Base-by-base conservation (phyloP, 169 alveolate species). In the Theileria annulata region DNA sequence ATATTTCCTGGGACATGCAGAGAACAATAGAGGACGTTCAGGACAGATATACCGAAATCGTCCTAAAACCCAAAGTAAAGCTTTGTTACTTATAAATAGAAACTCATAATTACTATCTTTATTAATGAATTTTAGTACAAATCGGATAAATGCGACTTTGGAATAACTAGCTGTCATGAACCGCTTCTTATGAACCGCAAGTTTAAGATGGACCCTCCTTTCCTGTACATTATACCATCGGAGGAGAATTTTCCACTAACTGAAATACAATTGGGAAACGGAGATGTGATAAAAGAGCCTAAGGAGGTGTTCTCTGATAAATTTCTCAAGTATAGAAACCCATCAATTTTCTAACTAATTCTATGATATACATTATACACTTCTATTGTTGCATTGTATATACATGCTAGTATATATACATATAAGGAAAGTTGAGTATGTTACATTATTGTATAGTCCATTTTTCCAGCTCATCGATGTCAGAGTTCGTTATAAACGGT, bases 1-100 rank as follows among this genome's bases (percentile, higher is more conserved):
- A 93, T 75, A 86, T 93, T 33, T 92, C 96, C 17, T 93, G 96
- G 96, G 94, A 93, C 72, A 88, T 93, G 96, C 95, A 93, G 85
- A 66, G 96, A 23, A 88, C 92, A 21, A 82, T 87, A 49, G 94
- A 88, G 54, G 96, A 93, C 31, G 94, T 92, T 33, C 96, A 83
- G 77, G 82, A 88, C 62, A 76, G 94, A 63, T 93, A 92, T 73
- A 49, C 79, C 25, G 87, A 91, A 47, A 75, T 85, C 64, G 84
- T 72, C 37, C 71, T 82, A 23, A 88, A 86, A 42, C 91, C 93
- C 23, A 80, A 88, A 90, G 93, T 87, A 10, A 54, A 27, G 8
- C 8, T 35, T 35, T 35, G 8, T 8, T 35, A 35, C 3, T 5
- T 35, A 28, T 30, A n/a, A 25, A 60, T 15, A 15, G n/a, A n/a